A percentile compares a stretch with the other conserved stretches of the same genome.
phyloP scores from a whole-genome alignment of 2,329 filamentous ascomycete genomes.

The Cercospora sp. region DNA sequence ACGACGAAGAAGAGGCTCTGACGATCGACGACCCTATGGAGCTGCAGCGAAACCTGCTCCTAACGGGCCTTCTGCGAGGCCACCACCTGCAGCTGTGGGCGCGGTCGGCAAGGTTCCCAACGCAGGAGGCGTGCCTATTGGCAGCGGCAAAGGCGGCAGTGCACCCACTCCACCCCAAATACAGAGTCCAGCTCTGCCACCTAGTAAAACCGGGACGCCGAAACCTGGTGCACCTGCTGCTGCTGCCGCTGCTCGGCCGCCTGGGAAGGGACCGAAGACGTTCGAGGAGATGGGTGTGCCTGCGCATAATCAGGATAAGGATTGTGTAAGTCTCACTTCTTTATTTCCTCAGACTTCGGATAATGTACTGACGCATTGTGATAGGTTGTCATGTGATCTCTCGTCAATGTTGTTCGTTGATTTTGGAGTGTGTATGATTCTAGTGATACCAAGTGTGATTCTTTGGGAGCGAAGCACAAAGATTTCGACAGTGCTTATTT shows the following conservation, averaged over 20 bases:
- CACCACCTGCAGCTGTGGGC: neutral
- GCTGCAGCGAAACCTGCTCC: neutral
- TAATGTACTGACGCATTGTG: neutral
- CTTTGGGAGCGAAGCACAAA: neutral
- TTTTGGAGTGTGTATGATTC: neutral
- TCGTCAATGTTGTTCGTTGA: neutral
- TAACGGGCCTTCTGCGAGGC: neutral
- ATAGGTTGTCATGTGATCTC: conserved; percentile 2
- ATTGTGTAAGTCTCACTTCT: conserved; percentile 64
- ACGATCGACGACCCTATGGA: conserved; percentile 10
- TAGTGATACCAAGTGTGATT: neutral
- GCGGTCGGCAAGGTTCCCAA: neutral
- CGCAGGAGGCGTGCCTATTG: conserved; percentile 1
- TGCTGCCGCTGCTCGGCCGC: conserved; percentile 41
- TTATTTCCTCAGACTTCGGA: no score
- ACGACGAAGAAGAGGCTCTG: conserved; percentile 19
- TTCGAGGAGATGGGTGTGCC: conserved; percentile 99
- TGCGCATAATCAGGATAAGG: conserved; percentile 74
- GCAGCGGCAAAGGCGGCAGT: conserved; percentile 1
- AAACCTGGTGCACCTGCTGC: conserved; percentile 15
- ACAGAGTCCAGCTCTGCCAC: conserved; percentile 18
- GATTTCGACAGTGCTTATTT: neutral
- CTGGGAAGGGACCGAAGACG: conserved; percentile 81
- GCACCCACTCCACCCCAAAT: conserved; percentile 26
- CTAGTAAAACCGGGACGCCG: conserved; percentile 35